A percentile compares a stretch with the other conserved stretches of the same genome.
These are phyloP conservation scores for Candida coleopterorum DNA, from an alignment of 805 yeast species.

Conservation along the genomic window DNA sequence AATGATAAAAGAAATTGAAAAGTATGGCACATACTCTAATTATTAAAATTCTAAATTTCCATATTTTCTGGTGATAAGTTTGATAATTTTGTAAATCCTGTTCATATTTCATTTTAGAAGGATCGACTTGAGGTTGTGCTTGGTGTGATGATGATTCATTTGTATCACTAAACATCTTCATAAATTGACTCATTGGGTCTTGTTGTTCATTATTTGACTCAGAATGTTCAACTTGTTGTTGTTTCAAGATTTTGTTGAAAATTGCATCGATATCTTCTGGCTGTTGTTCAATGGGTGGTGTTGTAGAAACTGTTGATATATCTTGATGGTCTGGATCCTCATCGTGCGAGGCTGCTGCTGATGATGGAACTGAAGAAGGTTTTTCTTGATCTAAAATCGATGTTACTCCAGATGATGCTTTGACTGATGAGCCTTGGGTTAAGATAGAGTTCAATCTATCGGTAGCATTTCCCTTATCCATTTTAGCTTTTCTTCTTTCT, in stretches of 20 bases:
- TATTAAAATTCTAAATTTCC: constrained; percentile 29
- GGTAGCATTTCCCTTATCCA: constrained; percentile 51
- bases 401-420: constrained; percentile 21
- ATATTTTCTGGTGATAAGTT: constrained; percentile 26
- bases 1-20: constrained; percentile 34
- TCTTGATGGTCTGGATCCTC: constrained; percentile 40
- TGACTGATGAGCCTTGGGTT: constrained; percentile 36
- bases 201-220: too few species aligned
- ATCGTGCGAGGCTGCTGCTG: constrained; percentile 11
- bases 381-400: constrained; percentile 30
- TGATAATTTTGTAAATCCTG: constrained; percentile 25
- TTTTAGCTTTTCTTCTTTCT: constrained; percentile 63
- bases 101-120: constrained; percentile 22
- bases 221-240: constrained; percentile 7
- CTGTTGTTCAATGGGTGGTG: neutral
- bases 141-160: neutral
- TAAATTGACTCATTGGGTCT: constrained; percentile 32
- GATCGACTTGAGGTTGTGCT: constrained; percentile 3
- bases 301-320: constrained; percentile 18
- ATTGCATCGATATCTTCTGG: constrained; percentile 30
- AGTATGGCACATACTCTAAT: constrained; percentile 23
- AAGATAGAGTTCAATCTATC: constrained; percentile 46
- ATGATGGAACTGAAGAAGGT: constrained; percentile 2
- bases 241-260: constrained; percentile 27
- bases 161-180: constrained; percentile 22